phyloP scores from a whole-genome alignment of 495 filamentous ascomycete genomes.

The Aspergillus nanangensis region DNA sequence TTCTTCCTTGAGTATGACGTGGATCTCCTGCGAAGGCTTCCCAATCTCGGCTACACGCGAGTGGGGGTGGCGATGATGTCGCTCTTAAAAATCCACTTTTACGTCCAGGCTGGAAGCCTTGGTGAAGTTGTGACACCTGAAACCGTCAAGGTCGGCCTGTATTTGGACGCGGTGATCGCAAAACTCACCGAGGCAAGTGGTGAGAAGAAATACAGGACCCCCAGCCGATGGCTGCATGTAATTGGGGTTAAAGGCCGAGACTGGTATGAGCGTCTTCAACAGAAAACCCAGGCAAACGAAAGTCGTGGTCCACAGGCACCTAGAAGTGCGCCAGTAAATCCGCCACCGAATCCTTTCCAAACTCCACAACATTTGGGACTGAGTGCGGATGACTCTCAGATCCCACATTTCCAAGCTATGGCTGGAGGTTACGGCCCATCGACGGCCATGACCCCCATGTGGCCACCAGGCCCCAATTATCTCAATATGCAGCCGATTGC shows the following conservation, averaged over 20 bases:
- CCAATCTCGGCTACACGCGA: slow-evolving; percentile 44
- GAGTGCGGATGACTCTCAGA: slow-evolving; percentile 9
- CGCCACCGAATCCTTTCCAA: slow-evolving; percentile 9
- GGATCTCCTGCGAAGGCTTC: slow-evolving; percentile 37
- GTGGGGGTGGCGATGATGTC: slow-evolving; percentile 39
- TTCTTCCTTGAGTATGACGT: slow-evolving; percentile 36
- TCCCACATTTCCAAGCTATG: slow-evolving; percentile 21
- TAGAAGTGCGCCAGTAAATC: slow-evolving; percentile 2
- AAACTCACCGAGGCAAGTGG: slow-evolving; percentile 37
- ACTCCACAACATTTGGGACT: slow-evolving; percentile 10
- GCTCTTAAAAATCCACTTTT: slow-evolving; percentile 47
- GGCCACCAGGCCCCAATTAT: slow-evolving; percentile 8
- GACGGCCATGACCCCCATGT: slow-evolving; percentile 2
- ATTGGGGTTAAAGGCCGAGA: slow-evolving; percentile 31
- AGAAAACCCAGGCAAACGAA: slow-evolving; percentile 10
- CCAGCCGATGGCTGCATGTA: slow-evolving; percentile 33
- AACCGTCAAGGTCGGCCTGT: slow-evolving; percentile 40
- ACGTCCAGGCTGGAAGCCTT: slow-evolving; percentile 37
- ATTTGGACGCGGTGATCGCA: slow-evolving; percentile 36
- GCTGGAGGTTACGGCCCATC: slow-evolving; percentile 15
- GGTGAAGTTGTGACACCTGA: slow-evolving; percentile 39
- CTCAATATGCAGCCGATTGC: slow-evolving; percentile 6
- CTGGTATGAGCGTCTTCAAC: slow-evolving; percentile 34
- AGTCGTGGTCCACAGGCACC: neutral
- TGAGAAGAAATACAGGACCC: slow-evolving; percentile 32